Base-by-base conservation (phyloP, 495 filamentous ascomycete species). In the Staphylotrichum tortipilum region DNA sequence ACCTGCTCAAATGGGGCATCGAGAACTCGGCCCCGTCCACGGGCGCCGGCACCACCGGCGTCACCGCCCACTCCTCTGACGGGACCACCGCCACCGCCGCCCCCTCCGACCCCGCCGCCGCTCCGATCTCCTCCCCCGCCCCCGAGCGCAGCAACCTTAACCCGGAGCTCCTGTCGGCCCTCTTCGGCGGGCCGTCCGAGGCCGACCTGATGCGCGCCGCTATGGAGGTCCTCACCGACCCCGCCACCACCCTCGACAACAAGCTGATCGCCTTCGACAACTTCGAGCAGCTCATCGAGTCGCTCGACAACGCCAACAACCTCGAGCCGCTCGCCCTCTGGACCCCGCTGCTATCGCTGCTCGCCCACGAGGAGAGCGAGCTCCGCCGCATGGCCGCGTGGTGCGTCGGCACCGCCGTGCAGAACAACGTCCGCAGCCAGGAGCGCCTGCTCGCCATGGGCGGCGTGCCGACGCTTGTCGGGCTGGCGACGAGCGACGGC, bases 281-380 rank as follows among this genome's bases (percentile, higher is more conserved):
- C 71, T 85, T 97, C 44, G 89, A 96, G 70, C 84, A 94, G 63
- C 71, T 96, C 34, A 82, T 97, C 56, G 92, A 95, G 71, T 77
- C 73, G 33, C 78, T 97, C 52, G 92, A 98, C 72, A 98, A 97
- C 68, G 89, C 92, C 39, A 96, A 95, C 72, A 90, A 95, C 64
- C 72, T 95, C 46, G 82, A 81, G 39, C 76, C 77, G 7, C 70
- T 95, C 14, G 77, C 76, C 7, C 69, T 96, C 40, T 98, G 92
- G 92, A 74, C 77, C 7, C 87, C 87, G 17, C 68, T 98, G 40
- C 71, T 95, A 7, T 57, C 68, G 2, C 75, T 86, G 34, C 74
- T 98, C 15, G 61, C 71, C 37, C 74, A 83, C 51, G 71, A 77
- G 24, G 86, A 95, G 56, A 56, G 68, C 0, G 84, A 90, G 36